Percentiles rank a stretch among this genome's conserved stretches.
phyloP scores from a whole-genome alignment of 768 basidiomycete species.

The Suillus decipiens region DNA sequence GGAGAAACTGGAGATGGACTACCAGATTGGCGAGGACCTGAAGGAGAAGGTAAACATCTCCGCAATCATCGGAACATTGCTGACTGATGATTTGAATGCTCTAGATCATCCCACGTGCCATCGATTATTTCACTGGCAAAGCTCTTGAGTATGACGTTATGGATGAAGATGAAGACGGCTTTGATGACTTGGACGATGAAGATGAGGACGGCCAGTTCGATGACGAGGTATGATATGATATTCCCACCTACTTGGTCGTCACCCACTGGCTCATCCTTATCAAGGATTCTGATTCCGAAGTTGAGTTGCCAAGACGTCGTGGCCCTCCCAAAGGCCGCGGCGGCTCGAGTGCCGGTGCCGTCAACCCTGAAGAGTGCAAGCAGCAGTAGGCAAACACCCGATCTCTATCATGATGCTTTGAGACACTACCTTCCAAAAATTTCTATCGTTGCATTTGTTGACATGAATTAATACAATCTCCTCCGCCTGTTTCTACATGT shows the following conservation, averaged over 20 bases:
- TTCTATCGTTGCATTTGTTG: constrained; percentile 7
- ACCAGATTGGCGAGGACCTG: constrained; percentile 97
- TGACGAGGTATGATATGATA: constrained; percentile 59
- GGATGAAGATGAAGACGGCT: constrained; percentile 58
- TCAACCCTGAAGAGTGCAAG: constrained; percentile 84
- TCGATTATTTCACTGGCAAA: constrained; percentile 98
- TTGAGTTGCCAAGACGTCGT: constrained; percentile 60
- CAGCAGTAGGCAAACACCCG: constrained; percentile 61
- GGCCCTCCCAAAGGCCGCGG: constrained; percentile 59
- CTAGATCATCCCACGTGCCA: constrained; percentile 90
- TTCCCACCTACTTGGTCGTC: constrained; percentile 15
- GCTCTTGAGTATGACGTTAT: constrained; percentile 78
- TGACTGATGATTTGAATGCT: constrained; percentile 9
- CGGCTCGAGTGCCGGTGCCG: constrained; percentile 40
- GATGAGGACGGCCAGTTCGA: constrained; percentile 56
- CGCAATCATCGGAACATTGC: background rate
- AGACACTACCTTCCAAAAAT: constrained; percentile 1
- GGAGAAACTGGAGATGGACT: constrained; percentile 93
- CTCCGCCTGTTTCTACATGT: constrained; percentile 1
- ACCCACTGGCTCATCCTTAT: constrained; percentile 18
- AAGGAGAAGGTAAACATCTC: constrained; percentile 81
- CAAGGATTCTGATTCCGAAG: constrained; percentile 71
- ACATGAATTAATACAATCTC: constrained; percentile 7
- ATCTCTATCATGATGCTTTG: background rate
- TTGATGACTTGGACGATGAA: constrained; percentile 57